These are phyloP conservation scores for Hyphopichia burtonii DNA, from an alignment of 1,139 yeast species.

Conservation along the genomic window DNA sequence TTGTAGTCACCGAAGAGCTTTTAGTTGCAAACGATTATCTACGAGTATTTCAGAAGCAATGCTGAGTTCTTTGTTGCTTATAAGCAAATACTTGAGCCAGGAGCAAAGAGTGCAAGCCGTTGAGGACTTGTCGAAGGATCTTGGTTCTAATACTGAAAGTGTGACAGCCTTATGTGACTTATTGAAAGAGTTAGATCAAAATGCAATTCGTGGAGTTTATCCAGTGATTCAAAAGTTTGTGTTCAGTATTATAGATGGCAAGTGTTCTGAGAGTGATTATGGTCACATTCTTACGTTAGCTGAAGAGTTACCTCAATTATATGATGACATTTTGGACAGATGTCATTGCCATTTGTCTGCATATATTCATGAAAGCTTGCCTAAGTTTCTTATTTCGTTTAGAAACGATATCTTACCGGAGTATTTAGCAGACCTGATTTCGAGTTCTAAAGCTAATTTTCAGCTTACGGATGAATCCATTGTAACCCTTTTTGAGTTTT, in stretches of 20 bases:
- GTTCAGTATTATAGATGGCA: slow-evolving; percentile 6
- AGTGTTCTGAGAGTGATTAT: slow-evolving; percentile 10
- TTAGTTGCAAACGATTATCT: no score
- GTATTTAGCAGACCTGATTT: neutral
- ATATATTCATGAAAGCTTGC: slow-evolving; percentile 13
- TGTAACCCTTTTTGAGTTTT: neutral
- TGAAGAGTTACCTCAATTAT: slow-evolving; percentile 18
- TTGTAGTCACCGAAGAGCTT: no score
- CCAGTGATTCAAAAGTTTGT: slow-evolving; percentile 20
- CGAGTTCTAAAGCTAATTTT: neutral
- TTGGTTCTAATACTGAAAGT: slow-evolving; percentile 16
- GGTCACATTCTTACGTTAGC: slow-evolving; percentile 15
- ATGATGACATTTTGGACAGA: slow-evolving; percentile 13
- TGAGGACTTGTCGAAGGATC: slow-evolving; percentile 16
- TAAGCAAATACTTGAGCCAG: slow-evolving; percentile 28
- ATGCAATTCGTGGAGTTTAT: slow-evolving; percentile 17
- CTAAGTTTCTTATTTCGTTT: slow-evolving; percentile 29
- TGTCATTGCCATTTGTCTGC: slow-evolving; percentile 12
- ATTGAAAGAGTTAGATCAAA: slow-evolving; percentile 24
- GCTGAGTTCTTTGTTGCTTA: slow-evolving; percentile 10
- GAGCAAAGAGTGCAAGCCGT: slow-evolving; percentile 26
- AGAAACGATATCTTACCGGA: slow-evolving; percentile 14
- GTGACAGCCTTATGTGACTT: slow-evolving; percentile 35
- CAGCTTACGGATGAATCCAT: neutral
- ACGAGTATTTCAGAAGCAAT: no score